A percentile compares a stretch with the other conserved stretches of the same genome.
Evolutionary conservation across 108 stramenopile genomes (phyloP).

Genomic region (Nitzschia palea): DNA sequence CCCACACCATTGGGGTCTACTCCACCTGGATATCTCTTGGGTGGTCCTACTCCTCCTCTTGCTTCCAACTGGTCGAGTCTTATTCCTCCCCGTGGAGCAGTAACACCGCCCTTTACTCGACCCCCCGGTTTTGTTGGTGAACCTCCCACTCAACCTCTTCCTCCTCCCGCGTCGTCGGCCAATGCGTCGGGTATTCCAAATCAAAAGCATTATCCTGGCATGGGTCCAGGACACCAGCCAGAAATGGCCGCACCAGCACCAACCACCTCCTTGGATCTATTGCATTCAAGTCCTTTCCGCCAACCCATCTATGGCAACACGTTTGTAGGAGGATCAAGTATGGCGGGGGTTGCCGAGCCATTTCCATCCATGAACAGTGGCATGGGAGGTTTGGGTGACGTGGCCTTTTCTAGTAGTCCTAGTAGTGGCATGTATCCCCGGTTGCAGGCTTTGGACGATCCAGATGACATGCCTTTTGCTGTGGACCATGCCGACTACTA

Average conservation of each 20-base stretch:
- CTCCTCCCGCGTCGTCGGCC: slow-evolving; percentile 1
- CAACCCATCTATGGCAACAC: slow-evolving; percentile 11
- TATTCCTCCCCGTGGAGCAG: slow-evolving; percentile 32
- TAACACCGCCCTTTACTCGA: slow-evolving; percentile 48
- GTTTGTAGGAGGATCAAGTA: not conserved
- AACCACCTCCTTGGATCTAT: slow-evolving; percentile 47
- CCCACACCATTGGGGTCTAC: slow-evolving; percentile 23
- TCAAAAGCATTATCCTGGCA: no score
- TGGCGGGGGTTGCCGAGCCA: slow-evolving; percentile 1
- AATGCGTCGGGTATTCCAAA: no score
- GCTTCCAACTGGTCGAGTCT: slow-evolving; percentile 5
- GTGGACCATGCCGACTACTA: slow-evolving; percentile 26
- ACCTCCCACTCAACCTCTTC: slow-evolving; percentile 16
- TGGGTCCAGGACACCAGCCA: not conserved
- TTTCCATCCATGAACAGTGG: not conserved
- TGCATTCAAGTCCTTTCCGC: slow-evolving; percentile 56
- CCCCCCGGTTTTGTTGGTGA: slow-evolving; percentile 43
- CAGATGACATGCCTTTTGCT: slow-evolving; percentile 66
- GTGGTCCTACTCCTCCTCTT: slow-evolving; percentile 14
- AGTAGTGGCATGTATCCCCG: not conserved
- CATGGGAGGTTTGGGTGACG: not conserved
- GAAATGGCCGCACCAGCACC: slow-evolving; percentile 3
- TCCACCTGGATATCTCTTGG: slow-evolving; percentile 30
- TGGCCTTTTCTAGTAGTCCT: not conserved
- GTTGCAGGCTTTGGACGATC: slow-evolving; percentile 6